Percentiles rank a stretch among this genome's conserved stretches.
Conservation (phyloP, 495 filamentous ascomycete genomes). For the Daldinia grandis region DNA sequence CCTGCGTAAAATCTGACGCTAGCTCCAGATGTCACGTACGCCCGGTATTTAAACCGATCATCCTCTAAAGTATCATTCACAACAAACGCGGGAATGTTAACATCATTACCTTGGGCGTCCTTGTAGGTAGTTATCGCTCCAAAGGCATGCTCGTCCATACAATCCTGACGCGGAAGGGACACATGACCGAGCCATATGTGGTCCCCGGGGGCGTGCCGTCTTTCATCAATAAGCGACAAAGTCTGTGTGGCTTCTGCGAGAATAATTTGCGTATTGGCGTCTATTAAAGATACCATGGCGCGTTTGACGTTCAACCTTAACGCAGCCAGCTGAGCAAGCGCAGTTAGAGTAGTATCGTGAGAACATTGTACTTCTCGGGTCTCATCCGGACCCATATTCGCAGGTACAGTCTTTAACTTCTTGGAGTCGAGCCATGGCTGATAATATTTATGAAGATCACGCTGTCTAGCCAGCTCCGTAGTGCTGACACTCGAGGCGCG, state of each 20-base stretch:
- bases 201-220: conserved; percentile 37
- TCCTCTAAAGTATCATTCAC: conserved; percentile 40
- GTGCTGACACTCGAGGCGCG: conserved; percentile 34
- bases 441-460: conserved; percentile 40
- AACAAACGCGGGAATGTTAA: conserved; percentile 26
- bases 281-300: conserved; percentile 68
- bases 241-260: conserved; percentile 69
- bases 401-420: conserved; percentile 29
- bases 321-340: conserved; percentile 69
- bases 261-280: conserved; percentile 65
- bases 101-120: conserved; percentile 20
- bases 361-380: conserved; percentile 36
- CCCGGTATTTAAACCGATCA: conserved; percentile 36
- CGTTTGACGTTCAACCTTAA: conserved; percentile 62
- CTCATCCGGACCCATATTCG: conserved; percentile 18
- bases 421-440: conserved; percentile 42
- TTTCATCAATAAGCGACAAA: conserved; percentile 52
- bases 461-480: conserved; percentile 34
- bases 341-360: conserved; percentile 67
- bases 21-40: conserved; percentile 35
- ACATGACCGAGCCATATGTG: conserved; percentile 44
- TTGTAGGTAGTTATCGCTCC: conserved; percentile 24
- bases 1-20: conserved; percentile 67
- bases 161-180: conserved; percentile 36
- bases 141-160: conserved; percentile 38